Base-by-base conservation (phyloP, 257 asterid genomes). In the Solanum rostratum region DNA sequence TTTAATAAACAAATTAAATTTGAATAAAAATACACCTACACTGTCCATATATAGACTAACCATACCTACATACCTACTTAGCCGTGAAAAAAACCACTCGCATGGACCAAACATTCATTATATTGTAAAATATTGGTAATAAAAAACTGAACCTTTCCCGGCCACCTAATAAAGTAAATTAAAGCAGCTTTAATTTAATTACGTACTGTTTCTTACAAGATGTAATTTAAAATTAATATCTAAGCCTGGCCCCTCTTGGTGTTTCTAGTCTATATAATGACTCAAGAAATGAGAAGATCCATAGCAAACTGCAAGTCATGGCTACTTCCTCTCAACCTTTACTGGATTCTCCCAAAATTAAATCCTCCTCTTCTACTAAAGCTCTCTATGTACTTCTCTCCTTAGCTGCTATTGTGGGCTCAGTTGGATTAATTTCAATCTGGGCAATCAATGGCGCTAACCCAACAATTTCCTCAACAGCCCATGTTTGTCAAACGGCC, bases 251-350 rank as follows among this genome's bases (percentile, higher is more conserved):
- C 15, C 12, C 8, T 68, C 7, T 37, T 37, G 76, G 14, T 45
- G 20, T 46, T 7, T 14, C 24, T 22, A 22, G 22, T 74, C 59
- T 45, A 46, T 74, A 74, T 22, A 74, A 74, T 30, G 24, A 46
- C 1, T 0, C 8, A 10, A 8, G 14, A 49, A 73, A 14, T 74
- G 59, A 74, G 57, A 73, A 45, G 14, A 46, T 22, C 11, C 37
- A 20, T 20, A 41, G 3, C 53, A 39, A 68, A 70, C 79, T 70
- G 18, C 0, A 24, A 20, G 66, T 20, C 68, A 83, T 83, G 85
- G 68, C 81, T 19, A 68, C 85, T 57, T 68, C 85, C 20, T 41
- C 59, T 29, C 68, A 66, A 50, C 85, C 85, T 68, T 57, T 83
- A 66, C 27, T 79, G 1, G 60, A 8, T 41, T 46, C 60, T 70